phyloP scores from a whole-genome alignment of 2,329 filamentous ascomycete species.

The Pestalotiopsis sp. region DNA sequence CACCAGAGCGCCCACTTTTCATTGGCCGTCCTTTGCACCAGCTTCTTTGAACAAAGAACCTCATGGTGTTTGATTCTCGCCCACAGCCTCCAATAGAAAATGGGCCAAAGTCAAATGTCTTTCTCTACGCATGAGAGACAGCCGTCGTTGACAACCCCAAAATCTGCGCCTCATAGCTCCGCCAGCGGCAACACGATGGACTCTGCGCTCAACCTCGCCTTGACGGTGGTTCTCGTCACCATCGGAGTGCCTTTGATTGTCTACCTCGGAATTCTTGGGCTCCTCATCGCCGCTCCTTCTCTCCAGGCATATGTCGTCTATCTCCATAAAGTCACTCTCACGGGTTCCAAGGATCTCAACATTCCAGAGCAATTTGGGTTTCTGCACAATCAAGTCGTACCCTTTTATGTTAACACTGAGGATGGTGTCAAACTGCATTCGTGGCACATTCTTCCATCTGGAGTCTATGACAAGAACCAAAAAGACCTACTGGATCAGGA shows the following conservation, averaged over 20 bases:
- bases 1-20: too few relatives aligned
- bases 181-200: neutral
- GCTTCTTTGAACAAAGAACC: too few relatives aligned
- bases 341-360: conserved; percentile 63
- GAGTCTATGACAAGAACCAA: conserved; percentile 65
- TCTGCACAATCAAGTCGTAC: conserved; percentile 70
- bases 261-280: conserved; percentile 8
- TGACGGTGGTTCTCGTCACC: neutral
- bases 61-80: too few relatives aligned
- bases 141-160: neutral
- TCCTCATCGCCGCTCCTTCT: conserved; percentile 26
- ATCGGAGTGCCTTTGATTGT: neutral
- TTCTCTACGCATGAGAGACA: neutral
- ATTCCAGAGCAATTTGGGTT: conserved; percentile 73
- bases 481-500: conserved; percentile 40
- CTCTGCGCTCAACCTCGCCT: neutral
- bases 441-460: conserved; percentile 76
- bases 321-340: conserved; percentile 54
- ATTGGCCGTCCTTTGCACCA: too few relatives aligned
- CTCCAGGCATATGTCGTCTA: conserved; percentile 60
- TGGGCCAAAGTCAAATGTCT: neutral
- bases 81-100: neutral
- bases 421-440: conserved; percentile 71
- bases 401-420: conserved; percentile 66
- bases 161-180: neutral